Percentiles rank a stretch among this genome's conserved stretches.
Conservation (phyloP, 345 rosid species). For the Clausena lansium region DNA sequence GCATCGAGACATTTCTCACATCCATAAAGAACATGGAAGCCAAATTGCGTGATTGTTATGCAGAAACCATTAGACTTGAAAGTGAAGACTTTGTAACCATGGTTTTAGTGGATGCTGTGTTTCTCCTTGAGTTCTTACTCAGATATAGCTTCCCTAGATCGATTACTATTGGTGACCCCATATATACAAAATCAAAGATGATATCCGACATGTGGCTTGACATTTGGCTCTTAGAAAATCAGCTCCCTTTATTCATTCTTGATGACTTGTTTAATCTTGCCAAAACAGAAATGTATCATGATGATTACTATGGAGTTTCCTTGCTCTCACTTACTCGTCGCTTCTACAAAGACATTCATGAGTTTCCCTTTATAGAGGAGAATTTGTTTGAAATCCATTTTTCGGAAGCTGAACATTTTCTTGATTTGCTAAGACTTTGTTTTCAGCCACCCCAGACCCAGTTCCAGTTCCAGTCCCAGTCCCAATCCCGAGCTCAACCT, state of each 20-base stretch:
- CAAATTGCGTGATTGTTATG: not conserved
- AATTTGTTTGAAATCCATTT: not conserved
- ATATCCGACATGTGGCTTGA: not conserved
- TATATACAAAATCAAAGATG: constrained; percentile 11
- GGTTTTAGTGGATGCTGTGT: constrained; percentile 15
- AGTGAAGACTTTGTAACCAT: constrained; percentile 19
- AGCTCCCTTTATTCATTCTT: too few relatives aligned
- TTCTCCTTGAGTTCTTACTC: constrained; percentile 15
- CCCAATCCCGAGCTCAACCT: too few relatives aligned
- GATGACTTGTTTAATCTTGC: not conserved
- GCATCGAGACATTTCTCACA: not conserved
- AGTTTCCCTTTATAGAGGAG: not conserved
- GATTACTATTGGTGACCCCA: not conserved
- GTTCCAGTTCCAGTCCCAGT: not conserved
- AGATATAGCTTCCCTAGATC: not conserved
- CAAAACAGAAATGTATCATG: not conserved
- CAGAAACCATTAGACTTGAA: not conserved
- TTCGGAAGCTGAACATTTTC: constrained; percentile 7
- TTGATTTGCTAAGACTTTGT: not conserved
- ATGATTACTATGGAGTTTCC: not conserved
- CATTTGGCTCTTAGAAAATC: constrained; percentile 1
- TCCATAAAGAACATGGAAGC: not conserved
- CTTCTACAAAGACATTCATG: too few relatives aligned
- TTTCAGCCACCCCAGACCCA: not conserved
- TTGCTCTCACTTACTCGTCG: not conserved